Evolutionary conservation across 345 rosid species (phyloP), one percentile per base, ranked within the genome.

Genomic region (Gossypium ekmanianum): DNA sequence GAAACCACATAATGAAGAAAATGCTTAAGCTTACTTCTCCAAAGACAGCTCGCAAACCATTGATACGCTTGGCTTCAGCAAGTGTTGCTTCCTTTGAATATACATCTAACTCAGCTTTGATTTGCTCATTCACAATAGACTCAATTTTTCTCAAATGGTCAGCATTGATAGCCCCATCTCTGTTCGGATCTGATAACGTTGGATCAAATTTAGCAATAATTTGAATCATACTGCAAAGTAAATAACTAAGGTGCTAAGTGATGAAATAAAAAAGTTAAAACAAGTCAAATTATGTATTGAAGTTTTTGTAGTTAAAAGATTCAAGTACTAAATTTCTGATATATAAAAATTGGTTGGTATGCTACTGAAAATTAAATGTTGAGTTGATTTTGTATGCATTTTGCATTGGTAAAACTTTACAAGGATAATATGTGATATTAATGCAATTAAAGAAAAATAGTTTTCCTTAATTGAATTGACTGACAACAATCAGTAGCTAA

Each of bases 31-130:
- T 67, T 81, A 95, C 99, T 90, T 96, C 98, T 85, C 99, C 99
- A 83, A 96, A 95, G 76, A 95, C 97, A 79, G 97, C 97, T 75
- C 97, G 87, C 78, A 95, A 84, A 54, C 97, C 91, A 50, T 85
- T 93, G 80, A 95, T 88, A 24, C 71, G 86, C 82, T 84, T 87
- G 65, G 97, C 98, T 80, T 95, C 89, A 72, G 87, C 82, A 77
- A 95, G 97, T 5, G 84, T 81, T n/a, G 83, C 86, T 80, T 93
- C 97, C 86, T 87, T 90, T 11, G 92, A 82, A 87, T 45, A 95
- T 45, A 95, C 99, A 80, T 84, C 97, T 77, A 95, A 78, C 81
- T 93, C 93, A 58, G 83, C 92, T 84, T 89, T 85, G 73, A 95
- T 93, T 84, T 95, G 98, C 70, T 88, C 87, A 20, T 90, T 95